Evolutionary conservation across 768 basidiomycete genomes (phyloP).

Genomic region (Phallus indusiatus): DNA sequence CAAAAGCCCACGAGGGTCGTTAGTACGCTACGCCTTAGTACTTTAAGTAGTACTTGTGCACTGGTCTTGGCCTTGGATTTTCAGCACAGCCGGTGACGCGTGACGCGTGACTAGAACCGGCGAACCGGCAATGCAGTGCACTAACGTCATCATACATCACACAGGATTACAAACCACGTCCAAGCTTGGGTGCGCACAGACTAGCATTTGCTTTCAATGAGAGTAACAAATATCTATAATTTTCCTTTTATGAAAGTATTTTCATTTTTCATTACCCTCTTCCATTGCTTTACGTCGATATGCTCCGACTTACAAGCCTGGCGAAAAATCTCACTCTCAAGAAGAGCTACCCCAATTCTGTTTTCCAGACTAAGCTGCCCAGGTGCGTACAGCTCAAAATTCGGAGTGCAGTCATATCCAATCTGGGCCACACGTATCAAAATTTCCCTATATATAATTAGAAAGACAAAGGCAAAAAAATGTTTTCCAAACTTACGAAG

Average conservation of each 20-base stretch:
- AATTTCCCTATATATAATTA: conserved; percentile 30
- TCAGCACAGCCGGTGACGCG: too few relatives aligned
- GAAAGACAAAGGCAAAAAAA: neutral
- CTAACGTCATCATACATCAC: too few relatives aligned
- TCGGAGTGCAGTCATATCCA: conserved; percentile 38
- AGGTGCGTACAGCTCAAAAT: conserved; percentile 35
- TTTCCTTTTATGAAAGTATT: neutral
- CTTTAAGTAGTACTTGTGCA: neutral
- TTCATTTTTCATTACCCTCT: neutral
- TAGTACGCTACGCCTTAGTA: neutral
- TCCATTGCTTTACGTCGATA: neutral
- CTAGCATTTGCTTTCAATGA: too few relatives aligned
- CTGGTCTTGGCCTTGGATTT: too few relatives aligned
- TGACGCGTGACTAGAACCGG: too few relatives aligned
- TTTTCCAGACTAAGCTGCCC: conserved; percentile 31
- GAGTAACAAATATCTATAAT: neutral
- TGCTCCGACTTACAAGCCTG: conserved; percentile 10
- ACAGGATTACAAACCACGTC: too few relatives aligned
- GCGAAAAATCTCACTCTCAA: conserved; percentile 11
- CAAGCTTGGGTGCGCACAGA: too few relatives aligned
- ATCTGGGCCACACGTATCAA: conserved; percentile 39
- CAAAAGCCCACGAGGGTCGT: conserved; percentile 3
- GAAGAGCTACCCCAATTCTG: conserved; percentile 35
- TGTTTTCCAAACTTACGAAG: conserved; percentile 52
- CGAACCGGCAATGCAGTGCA: too few relatives aligned